phyloP scores from a whole-genome alignment of 495 filamentous ascomycete species.

The Neurospora sp. region DNA sequence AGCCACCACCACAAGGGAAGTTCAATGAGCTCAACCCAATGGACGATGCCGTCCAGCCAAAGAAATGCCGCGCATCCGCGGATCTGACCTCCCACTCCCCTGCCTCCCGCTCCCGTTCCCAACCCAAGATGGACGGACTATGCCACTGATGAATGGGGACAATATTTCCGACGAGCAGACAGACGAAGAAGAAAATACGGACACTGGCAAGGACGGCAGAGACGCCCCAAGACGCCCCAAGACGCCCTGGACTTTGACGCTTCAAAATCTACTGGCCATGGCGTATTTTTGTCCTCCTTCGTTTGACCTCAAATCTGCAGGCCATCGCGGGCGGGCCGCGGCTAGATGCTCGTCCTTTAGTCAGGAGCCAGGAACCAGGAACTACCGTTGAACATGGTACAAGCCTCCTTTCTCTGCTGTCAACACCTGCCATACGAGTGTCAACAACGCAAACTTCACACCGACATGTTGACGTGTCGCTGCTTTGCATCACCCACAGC shows the following conservation, averaged over 20 bases:
- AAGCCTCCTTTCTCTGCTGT: neutral
- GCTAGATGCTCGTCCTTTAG: slow-evolving; percentile 4
- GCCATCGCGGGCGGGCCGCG: slow-evolving; percentile 9
- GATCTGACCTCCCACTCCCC: neutral
- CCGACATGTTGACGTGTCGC: slow-evolving; percentile 28
- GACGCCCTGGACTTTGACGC: neutral
- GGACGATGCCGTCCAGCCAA: neutral
- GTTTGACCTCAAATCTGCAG: slow-evolving; percentile 24
- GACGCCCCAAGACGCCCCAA: neutral
- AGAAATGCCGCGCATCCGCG: neutral
- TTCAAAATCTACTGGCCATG: neutral
- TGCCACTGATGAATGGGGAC: neutral
- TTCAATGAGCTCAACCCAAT: neutral
- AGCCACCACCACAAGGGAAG: neutral
- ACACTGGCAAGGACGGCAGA: neutral
- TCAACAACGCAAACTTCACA: slow-evolving; percentile 7
- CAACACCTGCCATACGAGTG: neutral
- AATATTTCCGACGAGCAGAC: neutral
- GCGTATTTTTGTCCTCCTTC: slow-evolving; percentile 8
- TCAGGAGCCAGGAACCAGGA: slow-evolving; percentile 7
- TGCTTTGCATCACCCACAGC: slow-evolving; percentile 10
- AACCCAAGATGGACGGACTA: neutral
- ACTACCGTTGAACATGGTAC: neutral
- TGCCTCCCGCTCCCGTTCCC: neutral
- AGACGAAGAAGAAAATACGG: neutral